Evolutionary conservation across 805 yeast species (phyloP), one percentile per base, ranked within the genome.

Genomic region (Saturnispora serradocipensis): DNA sequence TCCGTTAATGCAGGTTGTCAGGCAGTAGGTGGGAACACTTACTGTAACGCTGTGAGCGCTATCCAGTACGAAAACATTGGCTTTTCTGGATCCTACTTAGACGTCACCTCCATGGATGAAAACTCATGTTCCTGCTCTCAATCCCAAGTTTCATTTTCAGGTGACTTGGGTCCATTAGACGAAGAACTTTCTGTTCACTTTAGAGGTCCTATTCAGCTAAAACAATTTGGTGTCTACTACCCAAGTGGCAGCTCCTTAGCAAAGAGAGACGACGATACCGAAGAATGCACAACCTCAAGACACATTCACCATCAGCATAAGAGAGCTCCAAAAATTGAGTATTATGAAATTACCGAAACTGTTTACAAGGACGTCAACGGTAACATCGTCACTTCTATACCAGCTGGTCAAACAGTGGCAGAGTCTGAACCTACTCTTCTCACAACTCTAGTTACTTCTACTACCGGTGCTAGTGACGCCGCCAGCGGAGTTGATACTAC

Each of bases 201-300:
- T 75, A 84, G 96, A 75, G 96, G 96, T 61, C 96, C 96, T 36
- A 64, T 88, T 60, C 76, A 79, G 65, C 79, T 88, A 65, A 71
- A 74, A 63, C 88, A 88, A 71, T 88, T 93, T 65, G 97, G 90
- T 68, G 97, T 88, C 51, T 93, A 90, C 76, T 82, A 83, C 63
- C 90, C 88, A 57, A 64, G 78, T 25, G 58, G 75, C n/a, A 60
- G 73, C 43, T 56, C 70, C 28, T 27, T 38, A 13, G 54, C 68
- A 49, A 66, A 72, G 58, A 67, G 71, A 56, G 62, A 56, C 42
- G 70, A 63, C 9, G 54, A 43, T 22, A 72, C 66, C 25, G 76
- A 69, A 53, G 79, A 73, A 38, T 76, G 81, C 61, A 59, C 72
- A 56, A 67, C 76, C 50, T 67, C 76, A 52, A 58, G 59, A 60